Evolutionary conservation across 2,329 filamentous ascomycete genomes (phyloP), one percentile per base, ranked within the genome.

Genomic region (Beauveria medogensis): DNA sequence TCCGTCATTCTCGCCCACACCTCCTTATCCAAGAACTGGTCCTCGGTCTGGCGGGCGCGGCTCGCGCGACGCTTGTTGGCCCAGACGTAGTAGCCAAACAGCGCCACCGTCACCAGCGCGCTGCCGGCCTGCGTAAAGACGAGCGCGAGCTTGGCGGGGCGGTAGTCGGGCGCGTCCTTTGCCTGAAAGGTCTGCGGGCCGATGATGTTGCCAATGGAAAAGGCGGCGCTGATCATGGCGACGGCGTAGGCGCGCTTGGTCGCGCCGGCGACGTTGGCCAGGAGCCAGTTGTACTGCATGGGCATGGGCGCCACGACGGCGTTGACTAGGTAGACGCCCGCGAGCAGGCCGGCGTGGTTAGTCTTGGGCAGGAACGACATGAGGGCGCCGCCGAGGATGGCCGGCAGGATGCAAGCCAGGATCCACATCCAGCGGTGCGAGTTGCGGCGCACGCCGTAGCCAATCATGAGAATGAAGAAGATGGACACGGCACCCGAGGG

Each of bases 1-100:
- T 86, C 83, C 9, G 82, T 86, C 73, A 82, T 69, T 22, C 77
- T 75, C 34, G 71, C 71, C 77, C 74, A 84, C 5, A 72, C 71
- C 61, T 79, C 74, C 3, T 72, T 74, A 16, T 70, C 68, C 72
- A 77, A 67, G 64, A 71, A 77, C 3, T 68, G 67, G n/a, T 77
- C 77, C 64, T 81, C 76, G 18, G 67, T 70, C 61, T 74, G 68
- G 26, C 68, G 65, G 22, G 67, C 68, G 37, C 55, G 59, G 56
- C 67, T 67, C 46, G 65, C 63, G 37, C 74, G 71, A 63, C 65
- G 73, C 70, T 75, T 77, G 69, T 80, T 80, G 64, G 78, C 75
- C 75, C 74, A 79, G 12, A 72, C 67, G 65, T 83, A 84, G 69
- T 83, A 82, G 7, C 73, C 57, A 66, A 80, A 78, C 26, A 59